phyloP scores from a whole-genome alignment of 176 grass and related monocot species.

The Miscanthus lutarioriparius region DNA sequence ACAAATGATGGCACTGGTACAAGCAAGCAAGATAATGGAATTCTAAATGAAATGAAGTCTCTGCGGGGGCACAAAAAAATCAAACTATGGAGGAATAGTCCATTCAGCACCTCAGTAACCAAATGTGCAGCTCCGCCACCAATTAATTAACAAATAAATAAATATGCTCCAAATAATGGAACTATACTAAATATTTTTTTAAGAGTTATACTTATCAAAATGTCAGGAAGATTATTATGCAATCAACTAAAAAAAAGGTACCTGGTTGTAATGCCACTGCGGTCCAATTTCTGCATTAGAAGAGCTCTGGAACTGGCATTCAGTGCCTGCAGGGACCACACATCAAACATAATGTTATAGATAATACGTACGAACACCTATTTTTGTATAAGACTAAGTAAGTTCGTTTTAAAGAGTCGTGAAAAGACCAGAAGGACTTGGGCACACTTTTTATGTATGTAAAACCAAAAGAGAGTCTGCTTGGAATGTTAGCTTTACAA shows the following conservation, averaged over 20 bases:
- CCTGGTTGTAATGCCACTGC: slow-evolving; percentile 74
- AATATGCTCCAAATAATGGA: background rate
- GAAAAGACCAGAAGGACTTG: background rate
- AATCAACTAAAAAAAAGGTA: slow-evolving; percentile 38
- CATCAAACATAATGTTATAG: slow-evolving; percentile 7
- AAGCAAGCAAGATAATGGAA: slow-evolving; percentile 37
- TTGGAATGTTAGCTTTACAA: background rate
- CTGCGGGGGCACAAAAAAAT: background rate
- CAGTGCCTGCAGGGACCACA: slow-evolving; percentile 55
- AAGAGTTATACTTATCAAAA: background rate
- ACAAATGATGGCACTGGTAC: slow-evolving; percentile 27
- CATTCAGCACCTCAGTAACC: background rate
- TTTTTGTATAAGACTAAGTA: background rate
- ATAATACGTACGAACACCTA: background rate
- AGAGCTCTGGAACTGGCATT: slow-evolving; percentile 97
- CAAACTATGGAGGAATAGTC: background rate
- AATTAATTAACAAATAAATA: background rate
- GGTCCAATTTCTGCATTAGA: slow-evolving; percentile 96
- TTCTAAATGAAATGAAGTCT: slow-evolving; percentile 15
- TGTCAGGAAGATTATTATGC: slow-evolving; percentile 11
- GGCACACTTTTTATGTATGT: background rate
- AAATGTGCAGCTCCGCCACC: background rate
- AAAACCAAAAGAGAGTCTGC: background rate
- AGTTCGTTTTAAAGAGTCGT: background rate
- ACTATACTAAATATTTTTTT: background rate